Conservation (phyloP, 2,329 filamentous ascomycete species). For the Phaeosphaeriaceae sp. region DNA sequence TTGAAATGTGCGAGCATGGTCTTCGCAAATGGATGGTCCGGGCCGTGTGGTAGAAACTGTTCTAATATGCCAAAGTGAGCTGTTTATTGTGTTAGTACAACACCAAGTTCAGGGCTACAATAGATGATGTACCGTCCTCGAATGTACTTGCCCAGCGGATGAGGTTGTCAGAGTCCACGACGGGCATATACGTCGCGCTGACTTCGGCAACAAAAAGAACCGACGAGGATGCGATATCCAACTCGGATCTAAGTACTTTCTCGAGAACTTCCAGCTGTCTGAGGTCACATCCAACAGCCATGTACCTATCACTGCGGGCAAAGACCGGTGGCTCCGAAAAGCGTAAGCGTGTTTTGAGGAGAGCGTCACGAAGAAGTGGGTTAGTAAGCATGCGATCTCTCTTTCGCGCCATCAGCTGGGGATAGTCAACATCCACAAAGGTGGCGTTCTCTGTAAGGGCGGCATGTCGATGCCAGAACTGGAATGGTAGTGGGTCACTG, state of each 20-base stretch:
- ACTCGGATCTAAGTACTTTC: constrained; percentile 62
- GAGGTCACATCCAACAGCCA: constrained; percentile 82
- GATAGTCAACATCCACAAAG: constrained; percentile 89
- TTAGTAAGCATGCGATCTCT: constrained; percentile 68
- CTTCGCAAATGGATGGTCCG: constrained; percentile 79
- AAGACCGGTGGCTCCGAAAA: constrained; percentile 36
- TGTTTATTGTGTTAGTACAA: constrained; percentile 37
- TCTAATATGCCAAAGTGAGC: constrained; percentile 87
- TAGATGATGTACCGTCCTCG: constrained; percentile 64
- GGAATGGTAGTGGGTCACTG: constrained; percentile 84
- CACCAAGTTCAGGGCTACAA: background rate
- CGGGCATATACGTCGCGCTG: constrained; percentile 89
- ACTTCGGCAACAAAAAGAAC: constrained; percentile 89
- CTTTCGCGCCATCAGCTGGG: constrained; percentile 79
- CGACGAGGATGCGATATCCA: constrained; percentile 65
- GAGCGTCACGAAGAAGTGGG: constrained; percentile 51
- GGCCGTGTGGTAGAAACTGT: constrained; percentile 81
- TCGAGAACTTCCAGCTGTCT: constrained; percentile 70
- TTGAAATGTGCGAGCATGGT: constrained; percentile 87
- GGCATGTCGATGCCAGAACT: constrained; percentile 74
- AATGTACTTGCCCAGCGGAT: constrained; percentile 79
- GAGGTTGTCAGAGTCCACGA: constrained; percentile 72
- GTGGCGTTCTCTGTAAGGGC: constrained; percentile 63
- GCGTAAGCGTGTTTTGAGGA: constrained; percentile 36
- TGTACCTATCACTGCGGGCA: constrained; percentile 69